Evolutionary conservation across 2,329 filamentous ascomycete species (phyloP).

Genomic region (Exophiala aquamarina): DNA sequence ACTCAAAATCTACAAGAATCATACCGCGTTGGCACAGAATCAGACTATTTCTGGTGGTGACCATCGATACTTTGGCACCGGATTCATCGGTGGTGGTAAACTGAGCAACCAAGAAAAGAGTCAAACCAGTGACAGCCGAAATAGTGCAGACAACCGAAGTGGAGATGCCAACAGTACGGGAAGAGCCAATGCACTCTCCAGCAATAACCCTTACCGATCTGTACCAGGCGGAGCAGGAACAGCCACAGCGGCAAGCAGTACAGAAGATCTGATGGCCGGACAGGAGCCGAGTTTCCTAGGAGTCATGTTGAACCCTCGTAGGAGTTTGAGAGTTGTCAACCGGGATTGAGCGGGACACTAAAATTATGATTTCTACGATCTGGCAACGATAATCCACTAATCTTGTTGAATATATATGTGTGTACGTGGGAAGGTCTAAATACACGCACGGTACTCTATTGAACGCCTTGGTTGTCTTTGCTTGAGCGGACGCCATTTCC

Average conservation of each 20-base stretch:
- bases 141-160: slow-evolving; percentile 24
- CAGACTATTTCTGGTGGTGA: slow-evolving; percentile 49
- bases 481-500: too few relatives aligned
- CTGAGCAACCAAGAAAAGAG: slow-evolving; percentile 19
- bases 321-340: slow-evolving; percentile 70
- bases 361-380: too few relatives aligned
- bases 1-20: slow-evolving; percentile 67
- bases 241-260: slow-evolving; percentile 48
- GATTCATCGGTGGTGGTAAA: slow-evolving; percentile 5
- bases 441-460: too few relatives aligned
- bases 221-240: slow-evolving; percentile 32
- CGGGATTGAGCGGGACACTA: slow-evolving; percentile 39
- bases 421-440: too few relatives aligned
- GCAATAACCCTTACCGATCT: slow-evolving; percentile 25
- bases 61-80: slow-evolving; percentile 27
- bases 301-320: slow-evolving; percentile 65
- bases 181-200: slow-evolving; percentile 32
- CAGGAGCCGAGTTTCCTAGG: slow-evolving; percentile 72
- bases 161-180: slow-evolving; percentile 23
- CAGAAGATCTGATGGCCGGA: slow-evolving; percentile 60
- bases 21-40: slow-evolving; percentile 65
- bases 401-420: too few relatives aligned
- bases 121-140: slow-evolving; percentile 21
- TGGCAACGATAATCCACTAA: too few relatives aligned
- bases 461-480: too few relatives aligned